Base-by-base conservation (phyloP, 2,329 filamentous ascomycete species). In the Xylariaceae sp. region DNA sequence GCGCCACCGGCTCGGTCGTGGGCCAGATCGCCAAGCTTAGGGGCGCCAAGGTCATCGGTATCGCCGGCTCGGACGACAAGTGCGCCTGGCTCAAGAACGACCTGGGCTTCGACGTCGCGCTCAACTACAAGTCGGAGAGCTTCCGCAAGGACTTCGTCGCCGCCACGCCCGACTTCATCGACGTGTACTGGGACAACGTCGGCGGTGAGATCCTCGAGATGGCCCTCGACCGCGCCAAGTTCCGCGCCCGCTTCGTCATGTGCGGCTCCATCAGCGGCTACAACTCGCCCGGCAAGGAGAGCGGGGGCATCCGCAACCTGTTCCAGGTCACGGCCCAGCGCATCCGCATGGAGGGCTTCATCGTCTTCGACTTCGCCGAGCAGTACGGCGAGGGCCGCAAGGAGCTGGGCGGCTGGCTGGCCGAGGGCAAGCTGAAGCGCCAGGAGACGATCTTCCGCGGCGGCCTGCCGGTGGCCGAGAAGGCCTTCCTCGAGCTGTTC, bases 21-120 rank as follows among this genome's bases (percentile, higher is more conserved):
- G 83, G 81, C 0, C 84, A 90, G 60, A 85, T 89, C 45, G 81
- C 82, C 13, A 87, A 85, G 64, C 60, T 86, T 33, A 76, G 77
- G 56, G 83, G 80, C 10, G 60, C 61, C 30, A 46, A 67, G 3
- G 75, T 85, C 10, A 57, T 82, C 15, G 81, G 80, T 5, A 66
- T 85, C 40, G 78, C 78, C 1, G 81, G 81, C 0, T 71, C 67
- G 34, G 68, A 75, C 22, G 75, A 80, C 23, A 86, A 86, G 61
- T 83, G 73, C 43, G 54, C 60, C 18, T 76, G 74, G 60, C 53
- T 82, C 43, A 65, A 60, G 12, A 49, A 61, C 26, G 68, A 75
- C 41, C 55, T 80, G 16, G 75, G 75, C 0, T 77, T 75, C 45
- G 74, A 79, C 51, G 63, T 57, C 6, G 73, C 72, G 1, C 50